A percentile compares a stretch with the other conserved stretches of the same genome.
Evolutionary conservation across 1,284 basidiomycete genomes (phyloP).

Genomic region (Ceratobasidium sp.): DNA sequence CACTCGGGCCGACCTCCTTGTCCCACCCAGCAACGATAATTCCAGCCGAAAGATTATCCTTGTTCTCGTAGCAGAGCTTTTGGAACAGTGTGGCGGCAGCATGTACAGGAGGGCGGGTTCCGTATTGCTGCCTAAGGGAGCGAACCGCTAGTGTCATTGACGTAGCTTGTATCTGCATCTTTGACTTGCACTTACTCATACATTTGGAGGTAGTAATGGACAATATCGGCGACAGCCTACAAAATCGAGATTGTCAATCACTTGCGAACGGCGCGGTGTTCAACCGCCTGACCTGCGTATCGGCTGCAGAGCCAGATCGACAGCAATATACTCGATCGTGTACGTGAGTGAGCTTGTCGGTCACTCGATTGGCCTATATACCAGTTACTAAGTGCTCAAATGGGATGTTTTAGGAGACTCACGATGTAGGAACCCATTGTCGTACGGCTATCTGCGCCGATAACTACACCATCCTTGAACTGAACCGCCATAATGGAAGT

Average conservation of each 20-base stretch:
- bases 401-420: constrained; percentile 53
- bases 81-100: constrained; percentile 90
- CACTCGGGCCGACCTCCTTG: constrained; percentile 89
- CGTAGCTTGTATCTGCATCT: not conserved
- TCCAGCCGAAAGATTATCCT: constrained; percentile 89
- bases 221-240: constrained; percentile 92
- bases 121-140: constrained; percentile 72
- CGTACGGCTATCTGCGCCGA: constrained; percentile 97
- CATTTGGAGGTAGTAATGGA: constrained; percentile 89
- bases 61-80: constrained; percentile 94
- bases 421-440: constrained; percentile 98
- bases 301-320: constrained; percentile 97
- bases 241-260: not conserved
- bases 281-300: constrained; percentile 73
- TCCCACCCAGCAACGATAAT: constrained; percentile 99
- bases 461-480: constrained; percentile 94
- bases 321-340: constrained; percentile 99
- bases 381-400: constrained; percentile 4
- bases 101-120: constrained; percentile 81
- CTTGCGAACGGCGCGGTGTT: constrained; percentile 1
- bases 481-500: constrained; percentile 99
- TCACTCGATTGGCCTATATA: constrained; percentile 92
- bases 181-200: constrained; percentile 67
- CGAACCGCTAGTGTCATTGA: not conserved
- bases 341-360: constrained; percentile 97